Evolutionary conservation across 1,284 basidiomycete species (phyloP).

Genomic region (Ceratobasidium sp.): DNA sequence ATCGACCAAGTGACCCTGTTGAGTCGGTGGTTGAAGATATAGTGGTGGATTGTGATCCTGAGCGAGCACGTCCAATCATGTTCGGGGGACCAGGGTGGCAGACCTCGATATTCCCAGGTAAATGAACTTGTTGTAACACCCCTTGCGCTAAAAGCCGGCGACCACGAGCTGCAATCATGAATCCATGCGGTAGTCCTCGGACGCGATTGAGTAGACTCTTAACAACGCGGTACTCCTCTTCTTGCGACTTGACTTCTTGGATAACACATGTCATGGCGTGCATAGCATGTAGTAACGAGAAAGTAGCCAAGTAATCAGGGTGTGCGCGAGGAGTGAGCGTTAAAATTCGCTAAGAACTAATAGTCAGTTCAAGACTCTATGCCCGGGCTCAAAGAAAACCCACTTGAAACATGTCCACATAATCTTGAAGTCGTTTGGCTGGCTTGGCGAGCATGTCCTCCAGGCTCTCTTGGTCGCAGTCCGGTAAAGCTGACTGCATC

Average conservation of each 20-base stretch:
- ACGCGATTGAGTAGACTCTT: conserved; percentile 73
- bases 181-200: conserved; percentile 68
- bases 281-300: conserved; percentile 72
- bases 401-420: conserved; percentile 81
- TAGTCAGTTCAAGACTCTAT: conserved; percentile 45
- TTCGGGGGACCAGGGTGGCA: not conserved
- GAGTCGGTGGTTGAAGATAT: conserved; percentile 38
- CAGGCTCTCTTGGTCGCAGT: conserved; percentile 72
- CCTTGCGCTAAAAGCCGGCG: conserved; percentile 80
- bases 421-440: conserved; percentile 77
- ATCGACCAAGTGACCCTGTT: conserved; percentile 44
- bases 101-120: conserved; percentile 48
- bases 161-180: conserved; percentile 74
- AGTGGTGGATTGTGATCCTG: conserved; percentile 37
- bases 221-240: conserved; percentile 83
- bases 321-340: conserved; percentile 77
- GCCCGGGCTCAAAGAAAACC: conserved; percentile 54
- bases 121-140: conserved; percentile 60
- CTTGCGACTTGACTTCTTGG: conserved; percentile 83
- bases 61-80: conserved; percentile 5
- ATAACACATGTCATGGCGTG: conserved; percentile 79
- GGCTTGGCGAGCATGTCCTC: conserved; percentile 80
- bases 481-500: conserved; percentile 72
- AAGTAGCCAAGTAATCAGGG: conserved; percentile 74
- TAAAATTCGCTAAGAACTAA: conserved; percentile 67